Conservation (phyloP, 495 filamentous ascomycete genomes). For the Penicilliopsis zonata region DNA sequence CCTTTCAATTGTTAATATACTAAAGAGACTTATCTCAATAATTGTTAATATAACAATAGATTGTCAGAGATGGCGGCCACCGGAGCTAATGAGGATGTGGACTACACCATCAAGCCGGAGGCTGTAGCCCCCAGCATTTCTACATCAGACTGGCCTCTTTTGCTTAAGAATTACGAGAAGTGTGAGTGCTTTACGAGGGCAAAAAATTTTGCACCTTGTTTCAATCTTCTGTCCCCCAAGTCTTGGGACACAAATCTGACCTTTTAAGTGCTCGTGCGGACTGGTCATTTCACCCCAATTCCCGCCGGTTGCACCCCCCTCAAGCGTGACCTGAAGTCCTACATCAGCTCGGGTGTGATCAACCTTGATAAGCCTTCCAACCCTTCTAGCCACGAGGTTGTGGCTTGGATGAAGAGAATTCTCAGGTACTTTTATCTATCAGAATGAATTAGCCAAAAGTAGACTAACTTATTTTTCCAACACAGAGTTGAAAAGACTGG, state of each 20-base stretch:
- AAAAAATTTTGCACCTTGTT: too few species aligned
- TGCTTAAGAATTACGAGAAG: constrained; percentile 87
- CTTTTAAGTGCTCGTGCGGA: constrained; percentile 66
- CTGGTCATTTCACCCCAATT: constrained; percentile 89
- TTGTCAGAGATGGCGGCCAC: constrained; percentile 37
- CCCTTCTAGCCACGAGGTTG: constrained; percentile 94
- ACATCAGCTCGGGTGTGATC: constrained; percentile 92
- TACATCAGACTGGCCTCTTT: constrained; percentile 73
- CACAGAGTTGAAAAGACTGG: constrained; percentile 87
- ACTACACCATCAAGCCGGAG: constrained; percentile 84
- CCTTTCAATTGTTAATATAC: too few species aligned
- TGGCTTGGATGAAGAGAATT: constrained; percentile 97
- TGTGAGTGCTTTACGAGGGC: constrained; percentile 38
- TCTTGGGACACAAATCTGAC: too few species aligned
- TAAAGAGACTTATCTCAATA: too few species aligned
- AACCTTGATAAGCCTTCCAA: constrained; percentile 98
- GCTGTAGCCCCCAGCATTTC: constrained; percentile 55
- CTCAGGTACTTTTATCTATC: constrained; percentile 46
- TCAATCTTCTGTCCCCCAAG: too few species aligned
- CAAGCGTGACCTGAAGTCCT: constrained; percentile 88
- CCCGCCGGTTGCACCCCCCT: constrained; percentile 75
- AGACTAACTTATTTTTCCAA: too few species aligned
- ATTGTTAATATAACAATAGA: too few species aligned
- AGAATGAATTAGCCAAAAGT: too few species aligned
- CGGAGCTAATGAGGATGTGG: constrained; percentile 51